Evolutionary conservation across 1,284 basidiomycete genomes (phyloP).

Genomic region (Cutaneotrichosporon dermatis): DNA sequence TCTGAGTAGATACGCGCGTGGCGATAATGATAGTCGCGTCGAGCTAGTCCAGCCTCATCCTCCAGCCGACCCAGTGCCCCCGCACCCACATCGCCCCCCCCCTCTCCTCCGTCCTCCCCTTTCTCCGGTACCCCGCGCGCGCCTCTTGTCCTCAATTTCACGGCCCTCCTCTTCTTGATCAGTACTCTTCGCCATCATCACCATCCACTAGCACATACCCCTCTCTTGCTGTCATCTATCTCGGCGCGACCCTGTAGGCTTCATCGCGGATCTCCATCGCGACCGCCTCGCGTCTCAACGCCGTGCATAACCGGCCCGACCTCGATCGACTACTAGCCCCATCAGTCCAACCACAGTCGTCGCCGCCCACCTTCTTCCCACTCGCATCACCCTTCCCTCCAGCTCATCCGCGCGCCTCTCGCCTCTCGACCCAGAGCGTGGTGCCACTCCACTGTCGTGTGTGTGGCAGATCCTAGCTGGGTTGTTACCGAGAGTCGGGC

Average conservation of each 20-base stretch:
- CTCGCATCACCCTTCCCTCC: not conserved
- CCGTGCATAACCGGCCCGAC: too few relatives aligned
- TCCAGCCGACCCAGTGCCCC: not conserved
- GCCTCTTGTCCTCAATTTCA: not conserved
- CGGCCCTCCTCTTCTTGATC: not conserved
- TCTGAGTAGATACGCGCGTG: too few relatives aligned
- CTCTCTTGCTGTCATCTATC: not conserved
- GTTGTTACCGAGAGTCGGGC: not conserved
- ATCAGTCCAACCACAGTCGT: not conserved
- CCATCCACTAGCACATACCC: not conserved
- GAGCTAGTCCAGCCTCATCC: too few relatives aligned
- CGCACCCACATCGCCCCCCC: not conserved
- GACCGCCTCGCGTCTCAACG: not conserved
- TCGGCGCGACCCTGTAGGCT: not conserved
- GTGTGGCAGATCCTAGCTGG: not conserved
- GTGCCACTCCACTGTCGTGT: not conserved
- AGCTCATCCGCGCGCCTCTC: not conserved
- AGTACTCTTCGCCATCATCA: not conserved
- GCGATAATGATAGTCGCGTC: too few relatives aligned
- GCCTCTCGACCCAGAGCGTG: too few relatives aligned
- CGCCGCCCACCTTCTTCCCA: not conserved
- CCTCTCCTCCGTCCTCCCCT: not conserved
- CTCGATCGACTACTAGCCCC: too few relatives aligned
- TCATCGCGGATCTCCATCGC: slow-evolving; percentile 1
- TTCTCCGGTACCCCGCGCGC: not conserved